A percentile compares a stretch with the other conserved stretches of the same genome.
Conservation (phyloP, 1,139 yeast species). For the Yamadazyma conglobata region DNA sequence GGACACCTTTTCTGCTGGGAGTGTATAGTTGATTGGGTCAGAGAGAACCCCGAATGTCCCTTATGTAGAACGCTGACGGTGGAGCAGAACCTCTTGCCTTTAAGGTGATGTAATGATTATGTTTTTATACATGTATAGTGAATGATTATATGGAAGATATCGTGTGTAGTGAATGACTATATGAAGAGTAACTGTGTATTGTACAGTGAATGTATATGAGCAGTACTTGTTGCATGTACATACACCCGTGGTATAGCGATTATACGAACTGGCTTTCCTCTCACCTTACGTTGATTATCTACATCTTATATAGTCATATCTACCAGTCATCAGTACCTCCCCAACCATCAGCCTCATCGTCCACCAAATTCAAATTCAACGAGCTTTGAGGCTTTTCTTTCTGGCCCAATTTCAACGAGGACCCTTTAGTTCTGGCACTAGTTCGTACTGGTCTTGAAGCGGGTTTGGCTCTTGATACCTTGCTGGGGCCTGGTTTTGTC, state of each 20-base stretch:
- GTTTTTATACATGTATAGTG: background rate
- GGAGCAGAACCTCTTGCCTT: slow-evolving; percentile 72
- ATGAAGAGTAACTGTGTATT: no score
- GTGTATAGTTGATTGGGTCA: slow-evolving; percentile 85
- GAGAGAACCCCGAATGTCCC: slow-evolving; percentile 89
- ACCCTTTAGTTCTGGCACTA: slow-evolving; percentile 9
- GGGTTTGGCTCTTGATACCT: slow-evolving; percentile 5
- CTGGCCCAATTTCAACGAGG: slow-evolving; percentile 27
- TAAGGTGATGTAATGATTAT: slow-evolving; percentile 34
- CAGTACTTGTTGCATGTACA: no score
- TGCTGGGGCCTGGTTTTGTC: slow-evolving; percentile 2
- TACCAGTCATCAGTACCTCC: slow-evolving; percentile 39
- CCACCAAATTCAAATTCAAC: slow-evolving; percentile 37
- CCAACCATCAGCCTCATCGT: slow-evolving; percentile 53
- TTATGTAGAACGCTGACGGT: slow-evolving; percentile 74
- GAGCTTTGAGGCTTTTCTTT: slow-evolving; percentile 23
- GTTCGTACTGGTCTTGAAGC: slow-evolving; percentile 10
- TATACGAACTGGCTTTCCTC: no score
- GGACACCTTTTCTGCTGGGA: slow-evolving; percentile 95
- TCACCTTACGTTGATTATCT: no score
- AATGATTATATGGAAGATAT: no score
- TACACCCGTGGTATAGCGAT: no score
- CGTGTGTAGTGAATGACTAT: no score
- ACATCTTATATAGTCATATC: no score
- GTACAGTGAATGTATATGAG: no score